Evolutionary conservation across 805 yeast genomes (phyloP).

Genomic region (Torulaspora quercuum): DNA sequence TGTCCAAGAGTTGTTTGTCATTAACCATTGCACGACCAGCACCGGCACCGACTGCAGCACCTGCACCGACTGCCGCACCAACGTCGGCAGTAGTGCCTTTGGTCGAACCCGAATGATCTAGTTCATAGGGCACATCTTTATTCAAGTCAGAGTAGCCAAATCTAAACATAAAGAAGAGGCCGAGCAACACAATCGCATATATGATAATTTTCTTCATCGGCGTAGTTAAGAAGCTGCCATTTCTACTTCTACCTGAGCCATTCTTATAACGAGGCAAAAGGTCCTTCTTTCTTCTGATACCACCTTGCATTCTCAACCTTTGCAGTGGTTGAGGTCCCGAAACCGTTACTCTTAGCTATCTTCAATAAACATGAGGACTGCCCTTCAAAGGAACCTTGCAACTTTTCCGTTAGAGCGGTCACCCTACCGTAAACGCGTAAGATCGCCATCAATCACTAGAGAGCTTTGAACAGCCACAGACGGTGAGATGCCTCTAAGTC

Average conservation of each 20-base stretch:
- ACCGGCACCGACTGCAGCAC: slow-evolving; percentile 4
- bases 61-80: no score
- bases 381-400: no score
- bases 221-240: slow-evolving; percentile 40
- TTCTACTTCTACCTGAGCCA: slow-evolving; percentile 24
- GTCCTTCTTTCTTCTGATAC: slow-evolving; percentile 35
- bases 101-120: slow-evolving; percentile 23
- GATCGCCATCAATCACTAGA: no score
- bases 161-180: slow-evolving; percentile 36
- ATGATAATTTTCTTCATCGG: slow-evolving; percentile 46
- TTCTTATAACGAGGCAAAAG: slow-evolving; percentile 42
- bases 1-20: slow-evolving; percentile 14
- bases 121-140: slow-evolving; percentile 26
- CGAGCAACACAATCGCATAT: slow-evolving; percentile 37
- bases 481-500: no score
- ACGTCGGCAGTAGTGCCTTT: slow-evolving; percentile 3
- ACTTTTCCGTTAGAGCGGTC: no score
- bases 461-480: no score
- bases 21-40: neutral
- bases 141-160: slow-evolving; percentile 18
- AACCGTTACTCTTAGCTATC: no score
- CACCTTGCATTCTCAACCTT: slow-evolving; percentile 31
- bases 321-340: neutral
- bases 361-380: no score
- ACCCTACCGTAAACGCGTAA: no score